Evolutionary conservation across 495 filamentous ascomycete species (phyloP), one percentile per base, ranked within the genome.

Genomic region (Jackrogersella multiformis): DNA sequence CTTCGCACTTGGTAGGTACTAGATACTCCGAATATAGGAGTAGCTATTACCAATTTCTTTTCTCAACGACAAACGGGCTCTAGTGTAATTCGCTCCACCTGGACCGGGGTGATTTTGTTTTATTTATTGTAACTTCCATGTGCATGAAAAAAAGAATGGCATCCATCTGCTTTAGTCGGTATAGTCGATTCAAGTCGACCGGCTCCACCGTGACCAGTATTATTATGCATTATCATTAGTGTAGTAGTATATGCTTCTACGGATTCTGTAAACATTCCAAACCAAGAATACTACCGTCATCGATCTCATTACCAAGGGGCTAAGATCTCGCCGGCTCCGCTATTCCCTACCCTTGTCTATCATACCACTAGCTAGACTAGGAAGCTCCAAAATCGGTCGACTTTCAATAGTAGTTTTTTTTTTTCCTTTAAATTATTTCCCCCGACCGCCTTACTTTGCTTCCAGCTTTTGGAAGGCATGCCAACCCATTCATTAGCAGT

Each of bases 21-120:
- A n/a, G 28, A 6, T 38, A 8, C 48, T 60, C 66, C 66, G 66
- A 46, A 38, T 45, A 20, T 69, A 69, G 66, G 59, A 69, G 54
- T 9, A 30, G 3, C 26, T 30, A 63, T 59, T 59, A 63, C 53
- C 45, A 56, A 64, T 64, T 53, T n/a, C 39, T 18, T 36, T 12
- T 36, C 18, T 18, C 45, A 49, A 30, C 18, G 23, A 18, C 15
- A 2, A 34, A 35, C n/a, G n/a, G n/a, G 26, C 48, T 9, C 16
- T n/a, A 26, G 23, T 28, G 13, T 9, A 21, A 7, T 34, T 16
- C 2, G 5, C n/a, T 18, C 32, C 16, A 53, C 18, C 49, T 18
- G n/a, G n/a, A n/a, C n/a, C n/a, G n/a, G n/a, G n/a, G n/a, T n/a
- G n/a, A n/a, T n/a, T n/a, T n/a, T n/a, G 21, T 53, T 13, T 26